A percentile compares a stretch with the other conserved stretches of the same genome.
phyloP scores from a whole-genome alignment of 805 yeast species.

The Candida silvatica region DNA sequence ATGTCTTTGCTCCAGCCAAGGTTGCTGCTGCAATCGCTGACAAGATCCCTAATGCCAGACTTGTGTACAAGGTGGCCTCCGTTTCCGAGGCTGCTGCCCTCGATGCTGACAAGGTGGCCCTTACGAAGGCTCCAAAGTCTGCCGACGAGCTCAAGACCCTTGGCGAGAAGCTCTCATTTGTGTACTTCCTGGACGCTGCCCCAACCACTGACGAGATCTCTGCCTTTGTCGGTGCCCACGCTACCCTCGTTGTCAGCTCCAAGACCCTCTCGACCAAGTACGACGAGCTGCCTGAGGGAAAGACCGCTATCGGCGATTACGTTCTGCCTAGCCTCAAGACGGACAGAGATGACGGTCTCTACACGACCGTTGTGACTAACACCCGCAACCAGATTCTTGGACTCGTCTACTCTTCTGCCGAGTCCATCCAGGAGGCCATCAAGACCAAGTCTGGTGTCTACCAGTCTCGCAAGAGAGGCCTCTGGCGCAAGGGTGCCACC shows the following conservation, averaged over 20 bases:
- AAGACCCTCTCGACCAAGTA: constrained; percentile 26
- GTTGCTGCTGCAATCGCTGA: constrained; percentile 14
- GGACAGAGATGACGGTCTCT: constrained; percentile 83
- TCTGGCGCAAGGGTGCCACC: constrained; percentile 94
- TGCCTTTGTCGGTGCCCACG: constrained; percentile 24
- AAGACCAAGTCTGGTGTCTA: constrained; percentile 82
- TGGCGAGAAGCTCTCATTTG: constrained; percentile 8
- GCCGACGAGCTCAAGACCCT: constrained; percentile 1
- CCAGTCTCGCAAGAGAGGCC: constrained; percentile 84
- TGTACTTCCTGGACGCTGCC: constrained; percentile 3
- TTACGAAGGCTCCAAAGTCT: not conserved
- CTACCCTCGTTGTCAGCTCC: constrained; percentile 26
- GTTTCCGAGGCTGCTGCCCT: constrained; percentile 14
- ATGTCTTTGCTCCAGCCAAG: constrained; percentile 15
- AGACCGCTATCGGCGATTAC: constrained; percentile 25
- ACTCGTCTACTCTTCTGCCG: constrained; percentile 80
- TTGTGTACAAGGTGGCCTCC: constrained; percentile 18
- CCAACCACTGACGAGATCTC: constrained; percentile 11
- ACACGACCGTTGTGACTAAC: constrained; percentile 75
- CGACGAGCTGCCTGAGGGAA: constrained; percentile 21
- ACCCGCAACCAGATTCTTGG: constrained; percentile 69
- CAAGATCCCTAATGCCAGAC: constrained; percentile 26
- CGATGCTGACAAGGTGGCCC: constrained; percentile 6
- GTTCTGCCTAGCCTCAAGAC: constrained; percentile 51
- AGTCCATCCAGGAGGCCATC: constrained; percentile 76